These are phyloP conservation scores for Apodospora peruviana DNA, from an alignment of 495 filamentous ascomycete species.

Conservation along the genomic window DNA sequence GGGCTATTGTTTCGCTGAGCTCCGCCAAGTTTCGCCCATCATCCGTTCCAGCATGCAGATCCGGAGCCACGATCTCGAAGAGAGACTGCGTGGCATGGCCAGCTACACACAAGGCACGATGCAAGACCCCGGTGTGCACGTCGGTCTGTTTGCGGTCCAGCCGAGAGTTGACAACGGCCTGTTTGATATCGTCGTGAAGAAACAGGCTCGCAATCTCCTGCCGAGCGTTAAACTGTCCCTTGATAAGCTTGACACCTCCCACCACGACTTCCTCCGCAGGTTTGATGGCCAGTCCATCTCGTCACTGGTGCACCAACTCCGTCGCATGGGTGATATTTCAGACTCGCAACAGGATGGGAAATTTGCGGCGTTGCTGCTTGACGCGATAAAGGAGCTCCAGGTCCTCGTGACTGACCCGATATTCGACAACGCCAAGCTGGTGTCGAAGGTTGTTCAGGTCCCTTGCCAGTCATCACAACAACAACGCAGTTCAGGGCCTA, in stretches of 20 bases:
- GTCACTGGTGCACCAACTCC: slow-evolving; percentile 44
- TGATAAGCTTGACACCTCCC: slow-evolving; percentile 50
- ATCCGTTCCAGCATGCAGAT: slow-evolving; percentile 71
- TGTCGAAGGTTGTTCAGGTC: slow-evolving; percentile 29
- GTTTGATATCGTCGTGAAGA: slow-evolving; percentile 70
- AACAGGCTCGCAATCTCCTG: slow-evolving; percentile 57
- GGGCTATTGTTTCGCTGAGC: slow-evolving; percentile 72
- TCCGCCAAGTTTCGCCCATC: slow-evolving; percentile 60
- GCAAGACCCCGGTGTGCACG: slow-evolving; percentile 62
- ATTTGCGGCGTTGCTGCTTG: slow-evolving; percentile 32
- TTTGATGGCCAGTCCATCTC: slow-evolving; percentile 56
- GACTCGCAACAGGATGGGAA: neutral
- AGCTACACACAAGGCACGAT: slow-evolving; percentile 49
- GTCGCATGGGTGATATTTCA: slow-evolving; percentile 22
- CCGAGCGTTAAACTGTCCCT: slow-evolving; percentile 58
- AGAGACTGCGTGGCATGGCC: slow-evolving; percentile 56
- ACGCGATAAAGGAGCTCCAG: slow-evolving; percentile 32
- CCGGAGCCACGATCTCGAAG: slow-evolving; percentile 44
- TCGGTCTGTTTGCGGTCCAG: slow-evolving; percentile 70
- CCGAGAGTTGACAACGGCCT: slow-evolving; percentile 56
- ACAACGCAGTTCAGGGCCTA: slow-evolving; percentile 12
- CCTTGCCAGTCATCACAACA: slow-evolving; percentile 29
- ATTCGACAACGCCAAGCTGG: slow-evolving; percentile 39
- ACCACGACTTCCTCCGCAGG: slow-evolving; percentile 50
- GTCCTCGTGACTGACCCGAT: slow-evolving; percentile 32